phyloP scores from a whole-genome alignment of 2,329 filamentous ascomycete species.

The Madurella fahalii region DNA sequence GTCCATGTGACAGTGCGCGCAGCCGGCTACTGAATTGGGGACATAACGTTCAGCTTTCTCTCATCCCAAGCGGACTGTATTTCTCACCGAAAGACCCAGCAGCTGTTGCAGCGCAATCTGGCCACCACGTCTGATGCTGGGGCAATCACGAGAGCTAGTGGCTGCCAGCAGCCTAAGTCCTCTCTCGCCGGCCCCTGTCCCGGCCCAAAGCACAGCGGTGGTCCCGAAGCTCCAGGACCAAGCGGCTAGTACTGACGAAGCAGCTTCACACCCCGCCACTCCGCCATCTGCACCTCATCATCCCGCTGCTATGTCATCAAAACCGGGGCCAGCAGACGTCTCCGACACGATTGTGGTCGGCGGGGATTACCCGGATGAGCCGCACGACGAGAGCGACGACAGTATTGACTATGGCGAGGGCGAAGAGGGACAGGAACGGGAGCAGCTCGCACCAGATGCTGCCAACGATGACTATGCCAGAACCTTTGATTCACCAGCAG shows the following conservation, averaged over 20 bases:
- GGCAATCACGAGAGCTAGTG: slow-evolving; percentile 44
- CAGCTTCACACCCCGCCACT: slow-evolving; percentile 32
- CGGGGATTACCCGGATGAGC: slow-evolving; percentile 33
- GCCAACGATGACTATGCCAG: slow-evolving; percentile 49
- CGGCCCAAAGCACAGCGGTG: slow-evolving; percentile 42
- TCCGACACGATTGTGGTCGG: slow-evolving; percentile 33
- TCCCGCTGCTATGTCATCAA: slow-evolving; percentile 23
- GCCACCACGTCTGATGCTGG: slow-evolving; percentile 40
- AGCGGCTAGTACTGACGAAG: slow-evolving; percentile 45
- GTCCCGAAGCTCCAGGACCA: slow-evolving; percentile 51
- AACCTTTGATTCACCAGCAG: slow-evolving; percentile 46
- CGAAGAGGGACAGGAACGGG: slow-evolving; percentile 30
- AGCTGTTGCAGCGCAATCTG: not conserved
- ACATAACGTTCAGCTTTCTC: not conserved
- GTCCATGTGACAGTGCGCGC: slow-evolving; percentile 1
- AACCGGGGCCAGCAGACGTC: slow-evolving; percentile 20
- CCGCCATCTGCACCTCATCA: slow-evolving; percentile 18
- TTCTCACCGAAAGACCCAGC: not conserved
- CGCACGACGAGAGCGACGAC: slow-evolving; percentile 38
- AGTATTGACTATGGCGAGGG: slow-evolving; percentile 47
- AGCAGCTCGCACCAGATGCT: slow-evolving; percentile 27
- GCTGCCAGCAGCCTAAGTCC: slow-evolving; percentile 51
- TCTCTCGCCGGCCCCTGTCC: slow-evolving; percentile 44
- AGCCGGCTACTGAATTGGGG: not conserved
- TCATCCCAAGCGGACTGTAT: not conserved